Evolutionary conservation across 768 basidiomycete genomes (phyloP), one percentile per base, ranked within the genome.

Genomic region (Serendipita indica): DNA sequence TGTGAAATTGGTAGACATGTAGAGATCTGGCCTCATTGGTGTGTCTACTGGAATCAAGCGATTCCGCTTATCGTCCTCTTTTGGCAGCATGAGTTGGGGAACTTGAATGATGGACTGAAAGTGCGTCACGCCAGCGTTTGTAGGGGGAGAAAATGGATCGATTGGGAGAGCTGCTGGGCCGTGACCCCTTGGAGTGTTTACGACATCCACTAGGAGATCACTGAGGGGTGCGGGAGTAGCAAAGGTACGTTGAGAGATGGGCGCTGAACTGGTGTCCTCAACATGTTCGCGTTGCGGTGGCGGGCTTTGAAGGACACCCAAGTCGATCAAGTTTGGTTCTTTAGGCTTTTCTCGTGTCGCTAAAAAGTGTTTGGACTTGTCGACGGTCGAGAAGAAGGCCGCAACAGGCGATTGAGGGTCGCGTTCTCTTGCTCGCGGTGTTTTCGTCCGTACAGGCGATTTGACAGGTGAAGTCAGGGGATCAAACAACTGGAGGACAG

Each of bases 101-200:
- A 18, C 10, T 37, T 18, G 35, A 54, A 33, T 5, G 22, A 27
- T 5, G 20, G 32, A 7, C 25, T 25, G 10, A 27, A n/a, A 7
- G n/a, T n/a, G 10, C 7, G 22, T n/a, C 7, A n/a, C 30, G 32
- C 25, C 32, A 13, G 49, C 22, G 25, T 14, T 13, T 7, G 49
- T 20, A 18, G 49, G 25, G 22, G 49, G 49, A 4, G 49, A 54
- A 28, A 54, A 54, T 20, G 49, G 49, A 54, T 54, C 49, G 25
- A 54, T 7, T 0, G n/a, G 25, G 49, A 18, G 16, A 54, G 25
- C 12, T 7, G 25, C 16, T 4, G 22, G 16, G 25, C 30, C 22
- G 10, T 20, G 32, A 12, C 49, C 25, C 22, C 16, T 54, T 43
- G 41, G 18, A 7, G n/a, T n/a, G 27, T 18, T 6, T 6, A n/a